Conservation (phyloP, 78 protist genomes). For the Parvularia atlantis region DNA sequence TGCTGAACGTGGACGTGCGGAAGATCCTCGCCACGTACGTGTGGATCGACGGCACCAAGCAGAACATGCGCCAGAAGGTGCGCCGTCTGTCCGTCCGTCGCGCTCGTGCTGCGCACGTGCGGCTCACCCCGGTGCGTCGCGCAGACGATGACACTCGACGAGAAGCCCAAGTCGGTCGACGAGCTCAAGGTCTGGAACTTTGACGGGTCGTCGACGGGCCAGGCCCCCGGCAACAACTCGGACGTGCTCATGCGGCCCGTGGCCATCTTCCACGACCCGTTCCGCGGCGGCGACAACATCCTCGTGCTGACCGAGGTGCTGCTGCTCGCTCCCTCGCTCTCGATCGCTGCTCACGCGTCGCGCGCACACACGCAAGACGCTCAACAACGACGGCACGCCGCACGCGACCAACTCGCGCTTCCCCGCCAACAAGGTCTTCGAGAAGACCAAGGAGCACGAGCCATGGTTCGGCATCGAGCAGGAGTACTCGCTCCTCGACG, state of each 20-base stretch:
- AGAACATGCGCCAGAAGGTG: constrained; percentile 51
- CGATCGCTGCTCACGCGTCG: too few relatives aligned
- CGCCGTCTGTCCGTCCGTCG: constrained; percentile 1
- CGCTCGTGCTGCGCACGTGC: not conserved
- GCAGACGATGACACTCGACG: constrained; percentile 28
- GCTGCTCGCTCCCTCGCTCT: too few relatives aligned
- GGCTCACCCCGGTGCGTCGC: constrained; percentile 1
- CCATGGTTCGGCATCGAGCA: constrained; percentile 87
- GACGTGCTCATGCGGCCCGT: constrained; percentile 67
- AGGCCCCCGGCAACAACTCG: constrained; percentile 68
- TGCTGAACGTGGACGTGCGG: too few relatives aligned
- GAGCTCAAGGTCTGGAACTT: constrained; percentile 58
- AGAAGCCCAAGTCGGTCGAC: constrained; percentile 4
- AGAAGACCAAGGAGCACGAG: not conserved
- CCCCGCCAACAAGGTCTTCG: constrained; percentile 12
- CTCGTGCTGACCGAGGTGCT: constrained; percentile 55
- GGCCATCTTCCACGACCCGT: constrained; percentile 63
- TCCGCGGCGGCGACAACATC: constrained; percentile 56
- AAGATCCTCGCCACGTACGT: constrained; percentile 56
- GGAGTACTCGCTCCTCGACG: constrained; percentile 55
- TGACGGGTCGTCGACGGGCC: constrained; percentile 53
- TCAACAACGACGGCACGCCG: too few relatives aligned
- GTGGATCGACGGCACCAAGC: constrained; percentile 50
- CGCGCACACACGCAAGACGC: too few relatives aligned
- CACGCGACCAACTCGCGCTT: constrained; percentile 19